A percentile compares a stretch with the other conserved stretches of the same genome.
Evolutionary conservation across 2,329 filamentous ascomycete genomes (phyloP).

Genomic region (Hymenoscyphus albidus): DNA sequence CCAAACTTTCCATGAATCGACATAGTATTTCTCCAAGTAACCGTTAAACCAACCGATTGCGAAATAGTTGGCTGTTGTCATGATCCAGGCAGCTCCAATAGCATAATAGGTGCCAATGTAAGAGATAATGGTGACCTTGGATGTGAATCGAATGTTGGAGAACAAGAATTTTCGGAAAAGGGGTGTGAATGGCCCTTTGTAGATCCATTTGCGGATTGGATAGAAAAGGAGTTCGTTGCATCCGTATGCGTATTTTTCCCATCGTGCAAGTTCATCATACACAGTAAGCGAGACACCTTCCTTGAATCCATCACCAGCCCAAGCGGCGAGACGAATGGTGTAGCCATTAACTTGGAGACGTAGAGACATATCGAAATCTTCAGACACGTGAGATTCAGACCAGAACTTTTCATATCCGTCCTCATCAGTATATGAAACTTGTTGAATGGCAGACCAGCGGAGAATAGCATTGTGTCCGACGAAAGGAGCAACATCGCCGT

Average conservation of each 20-base stretch:
- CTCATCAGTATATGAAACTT: slow-evolving; percentile 66
- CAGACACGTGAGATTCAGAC: slow-evolving; percentile 76
- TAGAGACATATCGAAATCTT: slow-evolving; percentile 80
- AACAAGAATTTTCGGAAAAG: slow-evolving; percentile 71
- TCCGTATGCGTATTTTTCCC: slow-evolving; percentile 85
- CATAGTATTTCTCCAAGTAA: slow-evolving; percentile 75
- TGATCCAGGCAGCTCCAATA: slow-evolving; percentile 70
- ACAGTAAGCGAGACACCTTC: slow-evolving; percentile 81
- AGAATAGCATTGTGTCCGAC: slow-evolving; percentile 78
- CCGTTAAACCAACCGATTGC: slow-evolving; percentile 73
- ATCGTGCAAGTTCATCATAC: slow-evolving; percentile 78
- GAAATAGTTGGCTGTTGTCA: slow-evolving; percentile 73
- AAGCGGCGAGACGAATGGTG: slow-evolving; percentile 68
- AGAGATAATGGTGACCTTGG: slow-evolving; percentile 71
- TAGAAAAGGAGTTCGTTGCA: slow-evolving; percentile 82
- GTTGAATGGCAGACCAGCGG: slow-evolving; percentile 71
- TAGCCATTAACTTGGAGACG: slow-evolving; percentile 70
- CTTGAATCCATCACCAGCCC: slow-evolving; percentile 73
- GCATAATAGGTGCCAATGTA: slow-evolving; percentile 81
- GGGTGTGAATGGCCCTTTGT: slow-evolving; percentile 71
- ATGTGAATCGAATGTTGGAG: slow-evolving; percentile 70
- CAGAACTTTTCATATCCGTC: slow-evolving; percentile 76
- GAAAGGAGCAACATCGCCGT: slow-evolving; percentile 73
- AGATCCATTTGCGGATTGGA: slow-evolving; percentile 69
- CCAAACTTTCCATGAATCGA: slow-evolving; percentile 76